Evolutionary conservation across 2,329 filamentous ascomycete species (phyloP), one percentile per base, ranked within the genome.

Genomic region (Fusarium globosum): DNA sequence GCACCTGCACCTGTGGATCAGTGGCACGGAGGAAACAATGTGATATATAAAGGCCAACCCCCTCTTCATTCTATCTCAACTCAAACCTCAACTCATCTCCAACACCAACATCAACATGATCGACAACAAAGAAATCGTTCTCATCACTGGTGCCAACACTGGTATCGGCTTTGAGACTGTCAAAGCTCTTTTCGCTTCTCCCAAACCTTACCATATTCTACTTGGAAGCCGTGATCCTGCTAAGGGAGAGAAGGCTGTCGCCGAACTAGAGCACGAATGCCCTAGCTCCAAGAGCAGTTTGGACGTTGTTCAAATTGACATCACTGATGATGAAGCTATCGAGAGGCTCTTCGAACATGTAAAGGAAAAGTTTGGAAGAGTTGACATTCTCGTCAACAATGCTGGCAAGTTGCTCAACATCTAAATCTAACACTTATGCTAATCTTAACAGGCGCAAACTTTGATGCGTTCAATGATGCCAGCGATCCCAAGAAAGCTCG

Each of bases 121-220:
- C 18, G 51, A 72, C 55, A 78, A 72, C 64, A 79, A 76, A 71
- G 78, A 78, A 46, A 81, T 88, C 67, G 78, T 90, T n/a, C 79
- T 91, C 48, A 85, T 91, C 70, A 91, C 90, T 4, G 90, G 90
- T 41, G 89, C 84, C 68, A 91, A 90, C 73, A 90, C 86, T 0
- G 90, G 90, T 21, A 85, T 92, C 26, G 90, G 91, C 6, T 87
- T 85, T 42, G 86, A 92, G 72, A 85, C 83, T 13, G 85, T 91
- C 56, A 89, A 87, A 69, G 86, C 88, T 2, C 81, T 92, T 1
- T 81, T 84, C 49, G 71, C 80, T 16, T 88, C 89, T 0, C 36
- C 77, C 1, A 81, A 80, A 14, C n/a, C 85, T 4, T 91, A 91
- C 78, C 82, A 86, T 14, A 84, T 92, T 63, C 76, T 91, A 30